phyloP scores from a whole-genome alignment of 2,329 filamentous ascomycete genomes.

The Orbilia javanica region DNA sequence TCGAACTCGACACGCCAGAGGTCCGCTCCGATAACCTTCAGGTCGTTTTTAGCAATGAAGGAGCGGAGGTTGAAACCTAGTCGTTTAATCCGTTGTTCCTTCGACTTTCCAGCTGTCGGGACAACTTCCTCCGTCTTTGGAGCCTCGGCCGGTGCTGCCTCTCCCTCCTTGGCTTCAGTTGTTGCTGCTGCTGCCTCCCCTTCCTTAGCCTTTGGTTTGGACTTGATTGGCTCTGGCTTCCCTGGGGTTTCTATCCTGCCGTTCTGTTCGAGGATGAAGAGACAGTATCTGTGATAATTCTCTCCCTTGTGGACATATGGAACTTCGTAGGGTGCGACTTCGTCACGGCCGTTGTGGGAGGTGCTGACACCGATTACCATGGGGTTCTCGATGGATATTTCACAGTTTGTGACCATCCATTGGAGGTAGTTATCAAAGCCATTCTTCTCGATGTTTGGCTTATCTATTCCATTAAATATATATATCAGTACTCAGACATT shows the following conservation, averaged over 20 bases:
- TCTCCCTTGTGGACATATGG: constrained; percentile 89
- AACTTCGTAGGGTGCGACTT: constrained; percentile 79
- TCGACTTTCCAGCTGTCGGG: background rate
- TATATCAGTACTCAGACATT: too few relatives aligned
- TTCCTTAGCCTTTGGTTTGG: constrained; percentile 1
- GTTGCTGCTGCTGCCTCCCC: background rate
- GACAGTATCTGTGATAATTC: constrained; percentile 87
- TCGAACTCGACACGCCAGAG: constrained; percentile 94
- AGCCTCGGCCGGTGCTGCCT: background rate
- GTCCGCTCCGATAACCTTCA: constrained; percentile 82
- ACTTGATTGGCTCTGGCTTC: constrained; percentile 63
- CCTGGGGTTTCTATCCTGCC: constrained; percentile 73
- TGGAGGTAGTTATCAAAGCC: constrained; percentile 85
- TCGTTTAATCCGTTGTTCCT: constrained; percentile 63
- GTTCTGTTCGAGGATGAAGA: constrained; percentile 86
- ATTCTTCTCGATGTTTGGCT: constrained; percentile 82
- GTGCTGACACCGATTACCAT: constrained; percentile 68
- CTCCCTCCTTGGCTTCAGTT: background rate
- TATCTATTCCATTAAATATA: constrained; percentile 68
- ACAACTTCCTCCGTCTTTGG: constrained; percentile 68
- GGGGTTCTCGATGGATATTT: constrained; percentile 73
- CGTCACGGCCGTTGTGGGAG: constrained; percentile 57
- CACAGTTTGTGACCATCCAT: constrained; percentile 80
- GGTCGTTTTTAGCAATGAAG: constrained; percentile 77
- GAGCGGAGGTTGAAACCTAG: constrained; percentile 81